Conservation (phyloP, 345 rosid genomes). For the Turritis glabra region DNA sequence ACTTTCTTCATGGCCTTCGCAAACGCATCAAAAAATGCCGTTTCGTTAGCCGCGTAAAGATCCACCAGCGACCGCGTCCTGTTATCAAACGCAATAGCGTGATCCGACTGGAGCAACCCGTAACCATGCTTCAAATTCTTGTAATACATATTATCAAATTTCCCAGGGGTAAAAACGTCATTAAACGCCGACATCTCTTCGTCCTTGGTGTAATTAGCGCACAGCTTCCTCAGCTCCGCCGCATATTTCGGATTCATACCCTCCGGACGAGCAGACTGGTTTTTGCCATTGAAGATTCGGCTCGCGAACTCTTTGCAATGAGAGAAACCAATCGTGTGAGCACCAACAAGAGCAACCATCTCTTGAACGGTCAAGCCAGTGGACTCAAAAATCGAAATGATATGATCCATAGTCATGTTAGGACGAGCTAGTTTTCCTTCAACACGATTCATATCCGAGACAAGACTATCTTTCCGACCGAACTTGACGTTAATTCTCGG, state of each 20-base stretch:
- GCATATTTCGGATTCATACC: slow-evolving; percentile 49
- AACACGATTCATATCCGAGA: slow-evolving; percentile 47
- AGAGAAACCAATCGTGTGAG: slow-evolving; percentile 78
- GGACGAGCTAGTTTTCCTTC: slow-evolving; percentile 44
- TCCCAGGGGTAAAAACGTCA: slow-evolving; percentile 65
- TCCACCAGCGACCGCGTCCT: slow-evolving; percentile 56
- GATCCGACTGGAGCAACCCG: slow-evolving; percentile 56
- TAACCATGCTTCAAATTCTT: slow-evolving; percentile 55
- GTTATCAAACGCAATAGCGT: slow-evolving; percentile 47
- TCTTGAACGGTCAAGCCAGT: slow-evolving; percentile 50
- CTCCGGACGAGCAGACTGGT: slow-evolving; percentile 38
- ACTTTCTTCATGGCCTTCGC: slow-evolving; percentile 59
- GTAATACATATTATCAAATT: slow-evolving; percentile 83
- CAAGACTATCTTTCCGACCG: slow-evolving; percentile 64
- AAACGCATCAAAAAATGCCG: slow-evolving; percentile 51
- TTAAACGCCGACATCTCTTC: slow-evolving; percentile 63
- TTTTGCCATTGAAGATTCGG: slow-evolving; percentile 52
- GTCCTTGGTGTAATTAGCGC: slow-evolving; percentile 48
- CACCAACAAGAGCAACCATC: slow-evolving; percentile 65
- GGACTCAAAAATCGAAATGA: slow-evolving; percentile 42
- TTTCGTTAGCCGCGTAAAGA: slow-evolving; percentile 54
- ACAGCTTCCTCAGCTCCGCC: slow-evolving; percentile 45
- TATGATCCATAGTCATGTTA: slow-evolving; percentile 42
- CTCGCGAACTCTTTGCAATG: slow-evolving; percentile 70
- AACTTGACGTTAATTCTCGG: slow-evolving; percentile 47